Evolutionary conservation across 139 green algal species (phyloP).

Genomic region (Astrephomene gubernaculifera): DNA sequence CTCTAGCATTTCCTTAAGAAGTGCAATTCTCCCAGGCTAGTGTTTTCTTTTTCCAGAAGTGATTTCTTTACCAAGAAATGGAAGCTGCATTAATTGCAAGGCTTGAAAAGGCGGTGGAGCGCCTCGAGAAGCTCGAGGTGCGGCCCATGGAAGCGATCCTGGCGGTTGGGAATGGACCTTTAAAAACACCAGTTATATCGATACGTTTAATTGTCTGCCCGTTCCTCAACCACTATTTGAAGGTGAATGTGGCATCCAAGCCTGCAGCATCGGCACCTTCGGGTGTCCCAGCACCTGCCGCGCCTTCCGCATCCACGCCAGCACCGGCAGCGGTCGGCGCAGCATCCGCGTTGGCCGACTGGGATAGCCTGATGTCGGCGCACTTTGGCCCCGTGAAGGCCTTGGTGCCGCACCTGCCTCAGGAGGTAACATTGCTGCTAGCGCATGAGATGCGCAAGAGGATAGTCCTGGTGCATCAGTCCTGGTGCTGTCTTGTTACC

Average conservation of each 20-base stretch:
- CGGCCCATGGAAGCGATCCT: background rate
- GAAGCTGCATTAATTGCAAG: constrained; percentile 17
- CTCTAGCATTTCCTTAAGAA: too few species aligned
- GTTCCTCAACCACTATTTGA: background rate
- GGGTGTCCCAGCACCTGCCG: background rate
- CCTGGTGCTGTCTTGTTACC: background rate
- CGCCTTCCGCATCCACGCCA: background rate
- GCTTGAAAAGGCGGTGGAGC: constrained; percentile 28
- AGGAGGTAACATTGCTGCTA: background rate
- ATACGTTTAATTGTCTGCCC: background rate
- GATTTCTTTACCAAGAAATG: too few species aligned
- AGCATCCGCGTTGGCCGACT: background rate
- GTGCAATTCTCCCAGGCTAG: too few species aligned
- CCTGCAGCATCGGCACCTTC: background rate
- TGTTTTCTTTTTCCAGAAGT: too few species aligned
- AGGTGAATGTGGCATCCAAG: background rate
- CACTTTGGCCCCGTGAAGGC: background rate
- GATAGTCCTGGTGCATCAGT: background rate
- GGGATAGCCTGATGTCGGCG: constrained; percentile 20
- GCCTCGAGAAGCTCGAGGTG: constrained; percentile 7
- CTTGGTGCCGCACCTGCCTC: background rate
- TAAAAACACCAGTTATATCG: background rate
- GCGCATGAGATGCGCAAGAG: background rate
- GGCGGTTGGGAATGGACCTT: background rate
- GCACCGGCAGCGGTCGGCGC: background rate